Conservation (phyloP, 140 eudicot species). For the Oenanthe javanica region DNA sequence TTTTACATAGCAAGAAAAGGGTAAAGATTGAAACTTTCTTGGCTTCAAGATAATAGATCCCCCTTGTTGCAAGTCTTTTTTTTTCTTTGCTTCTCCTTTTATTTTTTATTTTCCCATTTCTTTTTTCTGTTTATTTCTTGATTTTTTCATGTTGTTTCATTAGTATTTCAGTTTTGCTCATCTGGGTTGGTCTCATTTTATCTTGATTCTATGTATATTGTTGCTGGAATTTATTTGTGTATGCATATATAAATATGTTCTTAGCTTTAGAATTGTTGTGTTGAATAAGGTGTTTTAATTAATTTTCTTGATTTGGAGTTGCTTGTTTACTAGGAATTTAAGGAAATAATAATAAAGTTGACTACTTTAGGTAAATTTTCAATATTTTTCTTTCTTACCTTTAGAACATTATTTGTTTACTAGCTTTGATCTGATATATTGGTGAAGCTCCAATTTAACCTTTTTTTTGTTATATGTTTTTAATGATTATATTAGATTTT, state of each 20-base stretch:
- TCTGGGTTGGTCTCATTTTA: constrained; percentile 26
- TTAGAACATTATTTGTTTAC: constrained; percentile 10
- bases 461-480: not conserved
- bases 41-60: constrained; percentile 65
- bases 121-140: constrained; percentile 11
- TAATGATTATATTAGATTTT: not conserved
- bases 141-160: constrained; percentile 5
- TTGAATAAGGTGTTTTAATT: not conserved
- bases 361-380: constrained; percentile 3
- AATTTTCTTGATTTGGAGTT: not conserved
- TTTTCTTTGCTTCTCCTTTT: constrained; percentile 26
- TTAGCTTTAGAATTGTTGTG: not conserved
- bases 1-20: constrained; percentile 5
- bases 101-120: not conserved
- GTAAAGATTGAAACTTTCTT: constrained; percentile 34
- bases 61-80: constrained; percentile 69
- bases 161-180: constrained; percentile 16
- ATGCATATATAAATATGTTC: not conserved
- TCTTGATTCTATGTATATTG: not conserved
- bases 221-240: not conserved
- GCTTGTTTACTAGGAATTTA: not conserved
- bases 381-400: not conserved
- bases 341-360: not conserved
- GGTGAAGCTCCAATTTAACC: constrained; percentile 8
- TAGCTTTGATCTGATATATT: constrained; percentile 9